Evolutionary conservation across 306 rosid species (phyloP).

Genomic region (Trifolium dubium): DNA sequence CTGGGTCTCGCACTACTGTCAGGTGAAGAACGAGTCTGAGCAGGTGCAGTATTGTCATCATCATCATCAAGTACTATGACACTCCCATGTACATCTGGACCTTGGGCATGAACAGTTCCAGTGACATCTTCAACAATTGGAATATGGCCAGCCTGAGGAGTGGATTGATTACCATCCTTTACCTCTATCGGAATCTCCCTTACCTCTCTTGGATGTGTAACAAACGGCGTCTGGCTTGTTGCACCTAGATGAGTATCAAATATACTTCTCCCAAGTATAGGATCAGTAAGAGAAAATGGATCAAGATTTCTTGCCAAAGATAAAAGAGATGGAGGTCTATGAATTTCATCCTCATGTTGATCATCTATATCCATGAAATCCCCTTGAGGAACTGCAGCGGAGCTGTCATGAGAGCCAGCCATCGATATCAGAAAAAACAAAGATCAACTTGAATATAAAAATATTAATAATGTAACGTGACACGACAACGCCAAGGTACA

Average conservation of each 20-base stretch:
- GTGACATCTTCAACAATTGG: conserved; percentile 77
- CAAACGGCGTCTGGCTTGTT: conserved; percentile 54
- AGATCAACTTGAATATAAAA: not conserved
- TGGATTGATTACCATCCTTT: conserved; percentile 63
- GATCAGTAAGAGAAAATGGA: conserved; percentile 65
- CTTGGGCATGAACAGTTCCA: conserved; percentile 54
- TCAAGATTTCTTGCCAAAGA: conserved; percentile 51
- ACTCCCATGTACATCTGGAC: conserved; percentile 60
- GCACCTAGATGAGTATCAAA: conserved; percentile 47
- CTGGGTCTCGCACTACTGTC: conserved; percentile 46
- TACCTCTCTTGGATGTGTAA: conserved; percentile 80
- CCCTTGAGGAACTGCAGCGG: conserved; percentile 58
- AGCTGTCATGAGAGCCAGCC: conserved; percentile 51
- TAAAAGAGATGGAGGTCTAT: conserved; percentile 51
- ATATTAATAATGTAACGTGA: not conserved
- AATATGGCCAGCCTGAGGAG: conserved; percentile 57
- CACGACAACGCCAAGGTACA: conserved; percentile 27
- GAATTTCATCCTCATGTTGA: conserved; percentile 50
- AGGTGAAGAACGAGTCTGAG: conserved; percentile 51
- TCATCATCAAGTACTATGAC: conserved; percentile 61
- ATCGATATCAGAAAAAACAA: conserved; percentile 11
- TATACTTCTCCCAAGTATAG: conserved; percentile 49
- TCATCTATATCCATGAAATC: conserved; percentile 87
- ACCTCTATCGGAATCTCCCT: conserved; percentile 87
- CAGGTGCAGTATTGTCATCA: conserved; percentile 54